Evolutionary conservation across 2,329 filamentous ascomycete genomes (phyloP), one percentile per base, ranked within the genome.

Genomic region (Xylariaceae sp.): DNA sequence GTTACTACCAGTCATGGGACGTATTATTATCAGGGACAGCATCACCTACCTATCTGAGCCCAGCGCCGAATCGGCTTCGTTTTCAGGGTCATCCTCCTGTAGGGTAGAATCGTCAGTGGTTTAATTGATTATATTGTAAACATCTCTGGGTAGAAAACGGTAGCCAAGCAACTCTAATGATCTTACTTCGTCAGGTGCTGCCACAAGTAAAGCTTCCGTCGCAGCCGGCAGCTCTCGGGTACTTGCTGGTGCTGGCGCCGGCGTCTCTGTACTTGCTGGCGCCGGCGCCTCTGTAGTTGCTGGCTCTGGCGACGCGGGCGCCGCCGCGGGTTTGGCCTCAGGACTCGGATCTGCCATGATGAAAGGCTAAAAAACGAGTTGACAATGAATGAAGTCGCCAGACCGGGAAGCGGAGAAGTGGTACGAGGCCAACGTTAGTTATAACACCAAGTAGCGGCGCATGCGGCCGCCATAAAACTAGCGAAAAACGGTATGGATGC

Each of bases 61-160:
- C 19, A 64, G 40, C 9, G 61, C 61, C 19, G 61, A 64, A 45
- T 64, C 61, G 19, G 52, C 57, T 7, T 62, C 46, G 20, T 54
- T 50, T 7, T 51, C 45, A 16, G 53, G 52, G 5, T 57, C n/a
- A n/a, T n/a, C 53, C 21, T 60, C 52, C 37, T 40, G 43, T 20
- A 26, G 5, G 43, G 18, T 7, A 43, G 2, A 19, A 48, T 51
- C n/a, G 49, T 59, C 48, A 59, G 54, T 45, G 14, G 32, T 14
- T 37, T 19, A 51, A 44, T 41, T 48, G 20, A 1, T 49, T 18
- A 40, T 9, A 23, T 7, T 20, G 40, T 20, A n/a, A 19, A 4
- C 20, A 29, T 40, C 20, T 41, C 23, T 16, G 32, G 32, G 9
- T 14, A 16, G 5, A 26, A 44, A 20, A 14, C 42, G n/a, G 18